Base-by-base conservation (phyloP, 306 rosid species). In the Vachellia pachyceras region DNA sequence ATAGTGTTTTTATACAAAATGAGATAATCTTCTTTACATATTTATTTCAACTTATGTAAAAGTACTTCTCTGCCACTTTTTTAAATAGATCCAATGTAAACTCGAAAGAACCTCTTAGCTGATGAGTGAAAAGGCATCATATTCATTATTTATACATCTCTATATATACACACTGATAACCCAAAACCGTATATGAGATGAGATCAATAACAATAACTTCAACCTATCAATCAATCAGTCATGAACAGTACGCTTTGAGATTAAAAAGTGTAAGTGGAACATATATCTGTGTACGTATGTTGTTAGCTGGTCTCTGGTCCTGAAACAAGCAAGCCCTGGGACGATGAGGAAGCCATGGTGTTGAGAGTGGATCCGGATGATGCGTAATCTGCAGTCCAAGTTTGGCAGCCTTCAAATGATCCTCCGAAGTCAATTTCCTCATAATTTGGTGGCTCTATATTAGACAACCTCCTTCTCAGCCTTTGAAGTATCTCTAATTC, bases 401-500 rank as follows among this genome's bases (percentile, higher is more conserved):
- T 6, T 18, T 67, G 63, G 15, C 0, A 9, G 46, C 47, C 77
- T 65, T 67, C 75, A 49, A 58, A 50, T 10, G 36, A 9, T 39
- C 36, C 22, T 6, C 5, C 69, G 33, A 18, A 29, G 5, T 81
- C 77, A 36, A 49, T 15, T 55, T 73, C 88, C 29, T 84, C 82
- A 10, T 10, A 71, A 5, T 50, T 44, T 36, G 72, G 77, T 1
- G 68, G 70, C 40, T 29, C 17, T 8, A 20, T 6, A 17, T 29
- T 29, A 18, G 54, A 25, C 18, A 55, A 55, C 23, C 44, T 76
- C 45, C 33, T 78, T 5, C 58, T 72, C 64, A 77, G 13, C 22
- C 60, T 79, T 8, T 65, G 69, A 10, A 86, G 75, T 52, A 58
- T 6, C 78, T 87, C 91, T 17, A 90, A 69, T 18, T 86, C 89